Evolutionary conservation across 345 rosid species (phyloP).

Genomic region (Luvunga scandens): DNA sequence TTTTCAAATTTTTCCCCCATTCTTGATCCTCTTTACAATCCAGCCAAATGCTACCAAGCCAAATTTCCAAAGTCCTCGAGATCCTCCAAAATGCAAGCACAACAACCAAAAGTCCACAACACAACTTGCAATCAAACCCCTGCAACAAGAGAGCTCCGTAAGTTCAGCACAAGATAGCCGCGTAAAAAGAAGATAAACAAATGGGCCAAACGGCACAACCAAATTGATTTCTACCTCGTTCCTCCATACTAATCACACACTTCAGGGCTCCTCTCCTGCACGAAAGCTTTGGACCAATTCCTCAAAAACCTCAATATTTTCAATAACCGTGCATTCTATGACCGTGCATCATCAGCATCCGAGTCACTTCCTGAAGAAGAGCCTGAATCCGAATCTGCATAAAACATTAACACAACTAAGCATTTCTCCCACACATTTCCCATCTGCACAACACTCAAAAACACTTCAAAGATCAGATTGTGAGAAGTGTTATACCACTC

Average conservation of each 20-base stretch:
- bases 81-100: constrained; percentile 9
- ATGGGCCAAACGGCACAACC: background rate
- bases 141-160: background rate
- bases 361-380: constrained; percentile 42
- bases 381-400: constrained; percentile 41
- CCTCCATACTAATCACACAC: background rate
- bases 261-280: background rate
- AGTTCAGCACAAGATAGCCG: constrained; percentile 4
- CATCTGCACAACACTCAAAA: background rate
- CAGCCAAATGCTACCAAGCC: background rate
- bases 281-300: constrained; percentile 4
- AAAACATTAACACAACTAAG: constrained; percentile 9
- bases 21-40: constrained; percentile 10
- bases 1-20: background rate
- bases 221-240: constrained; percentile 9
- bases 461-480: background rate
- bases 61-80: background rate
- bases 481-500: constrained; percentile 41
- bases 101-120: constrained; percentile 17
- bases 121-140: constrained; percentile 5
- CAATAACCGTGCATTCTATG: constrained; percentile 4
- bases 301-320: background rate
- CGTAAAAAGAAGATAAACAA: background rate
- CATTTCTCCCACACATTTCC: background rate
- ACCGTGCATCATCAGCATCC: constrained; percentile 32